Percentiles rank a stretch among this genome's conserved stretches.
Evolutionary conservation across 2,329 filamentous ascomycete genomes (phyloP).

Genomic region (Erysiphe pulchra): DNA sequence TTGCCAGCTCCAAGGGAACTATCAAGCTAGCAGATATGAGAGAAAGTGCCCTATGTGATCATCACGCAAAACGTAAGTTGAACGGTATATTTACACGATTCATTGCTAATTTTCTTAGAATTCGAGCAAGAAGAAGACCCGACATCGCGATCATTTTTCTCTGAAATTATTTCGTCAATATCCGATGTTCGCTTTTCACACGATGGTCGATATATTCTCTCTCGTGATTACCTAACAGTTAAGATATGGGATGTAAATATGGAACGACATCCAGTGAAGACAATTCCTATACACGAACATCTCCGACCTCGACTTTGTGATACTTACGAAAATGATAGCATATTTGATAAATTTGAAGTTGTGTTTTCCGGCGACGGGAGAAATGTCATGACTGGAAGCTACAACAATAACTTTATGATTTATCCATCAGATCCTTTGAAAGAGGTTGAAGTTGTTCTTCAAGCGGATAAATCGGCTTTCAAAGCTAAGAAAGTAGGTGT

Average conservation of each 20-base stretch:
- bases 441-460: constrained; percentile 88
- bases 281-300: constrained; percentile 95
- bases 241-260: constrained; percentile 99
- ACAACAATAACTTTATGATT: constrained; percentile 99
- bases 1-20: constrained; percentile 93
- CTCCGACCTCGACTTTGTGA: constrained; percentile 83
- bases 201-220: constrained; percentile 90
- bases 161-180: constrained; percentile 97
- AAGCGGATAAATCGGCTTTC: constrained; percentile 97
- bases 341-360: constrained; percentile 99
- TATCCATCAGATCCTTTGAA: constrained; percentile 90
- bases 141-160: constrained; percentile 93
- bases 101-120: constrained; percentile 28
- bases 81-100: neutral
- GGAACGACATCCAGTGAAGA: constrained; percentile 93
- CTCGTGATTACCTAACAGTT: constrained; percentile 90
- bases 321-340: constrained; percentile 97
- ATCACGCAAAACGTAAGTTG: constrained; percentile 63
- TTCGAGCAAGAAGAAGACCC: constrained; percentile 98
- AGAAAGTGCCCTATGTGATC: constrained; percentile 83
- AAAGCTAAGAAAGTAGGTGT: constrained; percentile 99
- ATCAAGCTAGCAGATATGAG: constrained; percentile 98
- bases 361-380: constrained; percentile 95
- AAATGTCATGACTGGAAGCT: constrained; percentile 98
- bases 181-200: constrained; percentile 95